phyloP scores from a whole-genome alignment of 768 basidiomycete species.

The Boletus huronensis region DNA sequence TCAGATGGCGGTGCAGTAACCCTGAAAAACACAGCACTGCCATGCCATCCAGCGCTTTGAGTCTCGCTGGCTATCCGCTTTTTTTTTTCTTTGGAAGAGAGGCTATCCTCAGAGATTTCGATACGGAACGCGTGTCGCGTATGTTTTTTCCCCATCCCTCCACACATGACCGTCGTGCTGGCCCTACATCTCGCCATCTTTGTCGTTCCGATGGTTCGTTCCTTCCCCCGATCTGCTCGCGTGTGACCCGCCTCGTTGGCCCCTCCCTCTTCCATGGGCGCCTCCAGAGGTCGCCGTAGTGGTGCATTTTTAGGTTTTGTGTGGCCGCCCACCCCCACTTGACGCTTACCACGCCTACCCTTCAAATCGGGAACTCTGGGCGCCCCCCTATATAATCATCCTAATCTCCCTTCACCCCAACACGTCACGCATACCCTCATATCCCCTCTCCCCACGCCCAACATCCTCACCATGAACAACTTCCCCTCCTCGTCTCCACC shows the following conservation, averaged over 20 bases:
- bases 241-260: constrained; percentile 1
- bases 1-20: constrained; percentile 9
- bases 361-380: constrained; percentile 6
- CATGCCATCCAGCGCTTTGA: too few relatives aligned
- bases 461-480: constrained; percentile 10
- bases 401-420: not conserved
- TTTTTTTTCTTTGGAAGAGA: not conserved
- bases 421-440: constrained; percentile 10
- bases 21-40: too few relatives aligned
- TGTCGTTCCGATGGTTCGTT: not conserved
- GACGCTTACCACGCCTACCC: constrained; percentile 11
- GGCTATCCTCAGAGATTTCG: constrained; percentile 15
- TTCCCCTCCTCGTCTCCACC: not conserved
- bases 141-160: not conserved
- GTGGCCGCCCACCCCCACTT: not conserved
- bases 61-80: not conserved
- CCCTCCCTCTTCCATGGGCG: constrained; percentile 9
- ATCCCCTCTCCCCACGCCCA: not conserved
- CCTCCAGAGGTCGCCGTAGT: not conserved
- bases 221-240: not conserved
- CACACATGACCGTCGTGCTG: not conserved
- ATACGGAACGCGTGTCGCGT: not conserved
- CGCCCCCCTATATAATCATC: constrained; percentile 21
- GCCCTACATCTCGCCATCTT: constrained; percentile 1
- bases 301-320: not conserved